These are phyloP conservation scores for Debaryomyces sp. DNA, from an alignment of 1,139 yeast species.

Conservation along the genomic window DNA sequence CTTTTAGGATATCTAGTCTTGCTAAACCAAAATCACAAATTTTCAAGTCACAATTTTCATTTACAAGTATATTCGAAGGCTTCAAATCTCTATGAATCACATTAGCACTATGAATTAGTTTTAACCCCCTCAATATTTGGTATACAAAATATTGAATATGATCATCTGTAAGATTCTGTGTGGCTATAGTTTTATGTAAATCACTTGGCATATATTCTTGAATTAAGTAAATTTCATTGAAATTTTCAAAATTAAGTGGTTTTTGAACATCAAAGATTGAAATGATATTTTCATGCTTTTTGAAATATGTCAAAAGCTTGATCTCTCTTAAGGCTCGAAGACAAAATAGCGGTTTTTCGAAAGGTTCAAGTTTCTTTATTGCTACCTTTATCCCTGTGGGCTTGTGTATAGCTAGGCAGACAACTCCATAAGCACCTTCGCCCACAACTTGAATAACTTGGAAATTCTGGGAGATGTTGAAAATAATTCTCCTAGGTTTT, in stretches of 20 bases:
- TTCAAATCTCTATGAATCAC: slow-evolving; percentile 46
- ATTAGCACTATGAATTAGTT: slow-evolving; percentile 62
- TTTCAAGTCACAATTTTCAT: slow-evolving; percentile 43
- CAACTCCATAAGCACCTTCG: slow-evolving; percentile 51
- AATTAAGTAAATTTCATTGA: slow-evolving; percentile 68
- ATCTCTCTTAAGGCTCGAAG: slow-evolving; percentile 48
- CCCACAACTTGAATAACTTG: slow-evolving; percentile 47
- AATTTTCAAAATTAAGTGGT: slow-evolving; percentile 36
- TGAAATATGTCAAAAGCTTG: slow-evolving; percentile 35
- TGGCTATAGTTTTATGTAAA: slow-evolving; percentile 57
- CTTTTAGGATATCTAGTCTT: slow-evolving; percentile 33
- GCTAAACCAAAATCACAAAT: slow-evolving; percentile 62
- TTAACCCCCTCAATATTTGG: slow-evolving; percentile 65
- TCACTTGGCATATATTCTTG: slow-evolving; percentile 78
- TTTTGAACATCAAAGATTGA: slow-evolving; percentile 41
- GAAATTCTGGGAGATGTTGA: slow-evolving; percentile 37
- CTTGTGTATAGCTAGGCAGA: slow-evolving; percentile 41
- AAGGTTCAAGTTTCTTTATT: slow-evolving; percentile 46
- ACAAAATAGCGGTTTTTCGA: slow-evolving; percentile 38
- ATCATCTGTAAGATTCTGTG: slow-evolving; percentile 58
- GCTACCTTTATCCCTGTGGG: slow-evolving; percentile 46
- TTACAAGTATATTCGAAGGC: slow-evolving; percentile 40
- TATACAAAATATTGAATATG: slow-evolving; percentile 71
- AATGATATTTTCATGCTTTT: slow-evolving; percentile 45
- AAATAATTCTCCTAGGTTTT: slow-evolving; percentile 24